These are phyloP conservation scores for Cubamyces lactineus DNA, from an alignment of 768 basidiomycete genomes.

Conservation along the genomic window DNA sequence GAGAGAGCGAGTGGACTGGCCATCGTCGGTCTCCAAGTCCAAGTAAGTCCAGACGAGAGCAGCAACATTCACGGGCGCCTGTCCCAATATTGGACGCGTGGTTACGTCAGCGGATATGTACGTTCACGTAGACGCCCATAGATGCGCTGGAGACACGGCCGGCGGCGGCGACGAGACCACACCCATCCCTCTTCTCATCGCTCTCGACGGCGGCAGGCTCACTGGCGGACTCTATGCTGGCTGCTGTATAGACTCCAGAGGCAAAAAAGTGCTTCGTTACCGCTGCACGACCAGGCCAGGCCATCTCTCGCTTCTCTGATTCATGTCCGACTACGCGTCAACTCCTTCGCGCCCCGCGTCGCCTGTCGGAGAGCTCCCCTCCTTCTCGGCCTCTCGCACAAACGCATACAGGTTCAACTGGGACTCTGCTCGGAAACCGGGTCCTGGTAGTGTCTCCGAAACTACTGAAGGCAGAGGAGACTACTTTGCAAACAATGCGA, in stretches of 20 bases:
- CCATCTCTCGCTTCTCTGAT: not conserved
- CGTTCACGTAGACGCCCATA: slow-evolving; percentile 14
- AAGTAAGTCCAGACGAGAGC: not conserved
- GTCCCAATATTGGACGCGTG: not conserved
- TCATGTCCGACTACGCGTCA: slow-evolving; percentile 50
- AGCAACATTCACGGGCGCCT: not conserved
- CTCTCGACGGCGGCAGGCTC: slow-evolving; percentile 3
- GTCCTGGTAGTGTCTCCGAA: slow-evolving; percentile 74
- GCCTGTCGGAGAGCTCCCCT: slow-evolving; percentile 51
- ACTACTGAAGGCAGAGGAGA: slow-evolving; percentile 71
- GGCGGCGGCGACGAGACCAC: not conserved
- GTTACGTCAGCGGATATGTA: not conserved
- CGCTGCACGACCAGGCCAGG: not conserved
- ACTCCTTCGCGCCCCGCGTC: slow-evolving; percentile 61
- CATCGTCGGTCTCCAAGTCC: slow-evolving; percentile 1
- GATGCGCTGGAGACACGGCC: slow-evolving; percentile 15
- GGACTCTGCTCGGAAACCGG: slow-evolving; percentile 58
- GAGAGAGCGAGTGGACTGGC: slow-evolving; percentile 23
- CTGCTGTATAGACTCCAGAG: not conserved
- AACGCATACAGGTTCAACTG: slow-evolving; percentile 68
- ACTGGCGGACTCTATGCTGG: not conserved
- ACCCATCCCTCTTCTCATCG: not conserved
- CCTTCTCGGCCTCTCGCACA: slow-evolving; percentile 52
- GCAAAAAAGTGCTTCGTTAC: not conserved
- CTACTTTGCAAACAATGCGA: slow-evolving; percentile 49